Evolutionary conservation across 2,329 filamentous ascomycete species (phyloP).

Genomic region (Aureobasidium pullulans): DNA sequence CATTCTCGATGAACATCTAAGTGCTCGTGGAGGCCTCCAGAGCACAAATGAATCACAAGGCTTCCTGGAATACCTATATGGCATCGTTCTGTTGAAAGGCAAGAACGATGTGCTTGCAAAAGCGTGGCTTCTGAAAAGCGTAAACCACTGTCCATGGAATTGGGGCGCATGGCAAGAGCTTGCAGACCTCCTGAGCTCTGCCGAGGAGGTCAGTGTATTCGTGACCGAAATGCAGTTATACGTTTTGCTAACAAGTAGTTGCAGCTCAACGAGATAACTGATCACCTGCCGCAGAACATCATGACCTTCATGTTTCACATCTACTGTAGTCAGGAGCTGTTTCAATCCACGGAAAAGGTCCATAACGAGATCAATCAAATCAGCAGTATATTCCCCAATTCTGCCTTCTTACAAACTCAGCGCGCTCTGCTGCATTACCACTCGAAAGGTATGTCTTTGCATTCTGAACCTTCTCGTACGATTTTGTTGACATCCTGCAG

Average conservation of each 20-base stretch:
- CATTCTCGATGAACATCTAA: slow-evolving; percentile 75
- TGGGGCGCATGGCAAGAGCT: slow-evolving; percentile 97
- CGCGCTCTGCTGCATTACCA: slow-evolving; percentile 85
- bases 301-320: slow-evolving; percentile 92
- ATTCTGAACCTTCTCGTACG: slow-evolving; percentile 18
- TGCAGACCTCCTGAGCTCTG: slow-evolving; percentile 66
- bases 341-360: slow-evolving; percentile 70
- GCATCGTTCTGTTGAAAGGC: slow-evolving; percentile 79
- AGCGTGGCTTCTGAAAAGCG: slow-evolving; percentile 78
- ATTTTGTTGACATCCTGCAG: slow-evolving; percentile 24
- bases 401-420: slow-evolving; percentile 84
- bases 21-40: slow-evolving; percentile 43
- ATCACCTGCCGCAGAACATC: slow-evolving; percentile 77
- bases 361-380: slow-evolving; percentile 71
- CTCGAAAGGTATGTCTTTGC: slow-evolving; percentile 48
- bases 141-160: slow-evolving; percentile 86
- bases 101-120: slow-evolving; percentile 83
- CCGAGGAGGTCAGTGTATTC: slow-evolving; percentile 52
- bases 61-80: slow-evolving; percentile 93
- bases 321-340: slow-evolving; percentile 83
- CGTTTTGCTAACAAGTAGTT: slow-evolving; percentile 30
- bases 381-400: slow-evolving; percentile 75
- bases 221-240: too few species aligned
- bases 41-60: slow-evolving; percentile 51
- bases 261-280: slow-evolving; percentile 42